phyloP scores from a whole-genome alignment of 257 asterid genomes.

The Solanum peruvianum region DNA sequence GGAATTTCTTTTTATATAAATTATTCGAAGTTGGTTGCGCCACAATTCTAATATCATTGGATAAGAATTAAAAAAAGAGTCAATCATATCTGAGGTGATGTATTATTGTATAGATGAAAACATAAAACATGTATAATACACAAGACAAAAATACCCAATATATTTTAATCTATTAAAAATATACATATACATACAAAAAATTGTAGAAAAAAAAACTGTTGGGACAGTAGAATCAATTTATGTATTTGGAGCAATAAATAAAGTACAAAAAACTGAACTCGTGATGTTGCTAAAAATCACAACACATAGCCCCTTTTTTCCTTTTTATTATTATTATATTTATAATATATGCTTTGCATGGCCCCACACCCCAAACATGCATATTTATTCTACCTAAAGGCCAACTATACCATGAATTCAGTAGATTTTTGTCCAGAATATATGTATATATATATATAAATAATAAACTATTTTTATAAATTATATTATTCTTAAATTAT shows the following conservation, averaged over 20 bases:
- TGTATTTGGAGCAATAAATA: not conserved
- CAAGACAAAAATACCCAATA: not conserved
- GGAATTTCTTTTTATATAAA: no score
- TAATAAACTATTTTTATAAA: no score
- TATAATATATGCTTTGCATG: not conserved
- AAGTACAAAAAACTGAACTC: not conserved
- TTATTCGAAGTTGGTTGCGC: no score
- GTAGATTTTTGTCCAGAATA: no score
- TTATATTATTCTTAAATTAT: no score
- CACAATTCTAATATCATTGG: not conserved
- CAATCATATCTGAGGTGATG: not conserved
- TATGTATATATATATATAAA: no score
- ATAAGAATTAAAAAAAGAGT: not conserved
- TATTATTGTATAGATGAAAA: not conserved
- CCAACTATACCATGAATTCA: no score
- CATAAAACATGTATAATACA: not conserved
- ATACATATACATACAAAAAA: not conserved
- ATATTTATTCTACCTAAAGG: no score
- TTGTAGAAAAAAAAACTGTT: not conserved
- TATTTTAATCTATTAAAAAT: not conserved
- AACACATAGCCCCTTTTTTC: not conserved
- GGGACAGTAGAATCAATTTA: not conserved
- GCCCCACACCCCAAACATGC: not conserved
- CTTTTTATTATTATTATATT: not conserved
- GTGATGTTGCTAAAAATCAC: not conserved